Evolutionary conservation across 495 filamentous ascomycete genomes (phyloP).

Genomic region (Pyrenopolyporus hunteri): DNA sequence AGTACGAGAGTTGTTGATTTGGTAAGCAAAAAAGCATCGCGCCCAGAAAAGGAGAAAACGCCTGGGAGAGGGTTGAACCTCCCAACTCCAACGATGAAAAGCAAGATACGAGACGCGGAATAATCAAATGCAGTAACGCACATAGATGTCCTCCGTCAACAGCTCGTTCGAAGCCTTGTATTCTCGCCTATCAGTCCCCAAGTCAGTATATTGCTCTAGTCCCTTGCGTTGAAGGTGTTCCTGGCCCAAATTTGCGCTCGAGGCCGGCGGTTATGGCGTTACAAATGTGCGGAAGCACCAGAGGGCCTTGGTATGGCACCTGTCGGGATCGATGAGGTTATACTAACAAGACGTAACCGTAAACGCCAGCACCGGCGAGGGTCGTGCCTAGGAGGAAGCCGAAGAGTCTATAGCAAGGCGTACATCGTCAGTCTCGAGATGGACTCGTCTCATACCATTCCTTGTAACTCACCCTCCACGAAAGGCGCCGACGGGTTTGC

Average conservation of each 20-base stretch:
- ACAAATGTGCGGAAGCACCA: background rate
- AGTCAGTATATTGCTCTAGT: constrained; percentile 18
- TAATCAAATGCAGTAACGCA: constrained; percentile 66
- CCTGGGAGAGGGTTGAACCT: background rate
- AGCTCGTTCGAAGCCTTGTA: constrained; percentile 94
- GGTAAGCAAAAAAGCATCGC: background rate
- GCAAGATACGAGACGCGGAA: constrained; percentile 29
- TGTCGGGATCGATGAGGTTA: background rate
- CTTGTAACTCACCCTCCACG: constrained; percentile 78
- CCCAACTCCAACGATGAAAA: constrained; percentile 27
- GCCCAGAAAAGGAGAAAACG: constrained; percentile 2
- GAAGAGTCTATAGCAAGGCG: constrained; percentile 66
- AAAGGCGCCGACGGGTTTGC: constrained; percentile 89
- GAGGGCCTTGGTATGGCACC: background rate
- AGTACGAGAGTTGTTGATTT: background rate
- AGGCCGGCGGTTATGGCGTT: too few relatives aligned
- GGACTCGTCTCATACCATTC: background rate
- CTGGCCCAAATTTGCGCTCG: background rate
- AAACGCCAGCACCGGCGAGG: constrained; percentile 77
- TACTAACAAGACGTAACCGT: constrained; percentile 78
- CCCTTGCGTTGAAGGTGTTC: background rate
- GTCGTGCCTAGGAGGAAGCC: constrained; percentile 91
- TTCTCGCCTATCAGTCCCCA: constrained; percentile 60
- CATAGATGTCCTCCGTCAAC: constrained; percentile 93
- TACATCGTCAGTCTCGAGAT: constrained; percentile 12